phyloP scores from a whole-genome alignment of 768 basidiomycete genomes.

The Boletus coccyginus region DNA sequence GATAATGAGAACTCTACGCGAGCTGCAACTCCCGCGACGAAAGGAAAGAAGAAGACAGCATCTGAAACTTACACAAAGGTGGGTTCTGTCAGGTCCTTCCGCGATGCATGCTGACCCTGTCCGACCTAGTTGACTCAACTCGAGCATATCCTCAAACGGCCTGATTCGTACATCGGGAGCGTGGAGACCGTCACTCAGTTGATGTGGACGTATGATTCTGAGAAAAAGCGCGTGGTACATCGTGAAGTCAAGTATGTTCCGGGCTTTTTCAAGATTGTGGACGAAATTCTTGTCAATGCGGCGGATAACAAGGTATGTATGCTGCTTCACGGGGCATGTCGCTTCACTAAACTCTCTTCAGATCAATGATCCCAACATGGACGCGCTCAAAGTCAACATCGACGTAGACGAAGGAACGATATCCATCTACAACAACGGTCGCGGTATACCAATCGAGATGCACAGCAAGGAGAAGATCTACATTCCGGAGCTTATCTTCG shows the following conservation, averaged over 20 bases:
- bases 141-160: slow-evolving; percentile 90
- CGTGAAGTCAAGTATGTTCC: slow-evolving; percentile 90
- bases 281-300: slow-evolving; percentile 98
- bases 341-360: slow-evolving; percentile 29
- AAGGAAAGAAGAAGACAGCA: slow-evolving; percentile 77
- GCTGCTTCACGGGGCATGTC: not conserved
- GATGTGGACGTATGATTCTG: slow-evolving; percentile 94
- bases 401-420: slow-evolving; percentile 82
- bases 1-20: slow-evolving; percentile 38
- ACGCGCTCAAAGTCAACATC: slow-evolving; percentile 84
- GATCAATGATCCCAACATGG: slow-evolving; percentile 93
- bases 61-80: slow-evolving; percentile 93
- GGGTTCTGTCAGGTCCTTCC: slow-evolving; percentile 12
- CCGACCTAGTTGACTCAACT: slow-evolving; percentile 78
- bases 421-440: slow-evolving; percentile 93
- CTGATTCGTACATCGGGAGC: slow-evolving; percentile 96
- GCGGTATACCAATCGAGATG: slow-evolving; percentile 95
- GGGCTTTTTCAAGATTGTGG: slow-evolving; percentile 98
- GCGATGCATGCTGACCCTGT: not conserved
- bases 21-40: slow-evolving; percentile 25
- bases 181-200: slow-evolving; percentile 81
- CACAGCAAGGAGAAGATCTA: slow-evolving; percentile 91
- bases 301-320: slow-evolving; percentile 94
- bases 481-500: slow-evolving; percentile 97
- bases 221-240: slow-evolving; percentile 77